These are phyloP conservation scores for Andrographis paniculata DNA, from an alignment of 305 asterid genomes.

Conservation along the genomic window DNA sequence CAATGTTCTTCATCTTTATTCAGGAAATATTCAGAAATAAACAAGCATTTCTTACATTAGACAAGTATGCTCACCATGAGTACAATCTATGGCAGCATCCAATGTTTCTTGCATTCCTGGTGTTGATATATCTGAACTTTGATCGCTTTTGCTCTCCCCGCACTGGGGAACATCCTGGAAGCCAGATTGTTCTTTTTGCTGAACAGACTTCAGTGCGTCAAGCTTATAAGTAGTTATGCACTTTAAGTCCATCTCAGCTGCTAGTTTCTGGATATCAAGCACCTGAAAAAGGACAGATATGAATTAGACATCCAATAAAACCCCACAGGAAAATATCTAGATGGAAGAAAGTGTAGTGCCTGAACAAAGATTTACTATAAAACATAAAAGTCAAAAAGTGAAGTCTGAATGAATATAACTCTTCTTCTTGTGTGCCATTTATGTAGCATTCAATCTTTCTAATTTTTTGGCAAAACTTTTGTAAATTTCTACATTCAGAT, in stretches of 20 bases:
- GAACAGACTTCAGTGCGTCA: constrained; percentile 80
- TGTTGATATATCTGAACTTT: constrained; percentile 20
- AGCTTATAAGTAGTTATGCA: constrained; percentile 74
- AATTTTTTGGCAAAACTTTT: background rate
- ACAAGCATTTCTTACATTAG: constrained; percentile 3
- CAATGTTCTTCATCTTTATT: too few species aligned
- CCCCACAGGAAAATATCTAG: background rate
- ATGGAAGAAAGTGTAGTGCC: background rate
- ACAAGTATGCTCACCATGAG: constrained; percentile 31
- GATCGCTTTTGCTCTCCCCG: constrained; percentile 24
- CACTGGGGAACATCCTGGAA: constrained; percentile 25
- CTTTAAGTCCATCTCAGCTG: constrained; percentile 73
- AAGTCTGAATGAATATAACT: background rate
- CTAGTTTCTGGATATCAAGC: constrained; percentile 72
- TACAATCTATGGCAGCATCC: constrained; percentile 22
- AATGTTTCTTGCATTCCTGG: constrained; percentile 19
- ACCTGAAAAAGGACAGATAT: constrained; percentile 42
- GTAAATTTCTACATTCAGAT: background rate
- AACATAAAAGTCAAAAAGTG: background rate
- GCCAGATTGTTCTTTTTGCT: constrained; percentile 29
- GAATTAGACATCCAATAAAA: constrained; percentile 10
- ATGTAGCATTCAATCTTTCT: background rate
- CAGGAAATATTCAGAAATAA: background rate
- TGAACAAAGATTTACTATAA: background rate
- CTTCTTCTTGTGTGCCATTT: background rate